Percentiles rank a stretch among this genome's conserved stretches.
phyloP scores from a whole-genome alignment of 176 grass and related monocot species.

The Oryza nivara region DNA sequence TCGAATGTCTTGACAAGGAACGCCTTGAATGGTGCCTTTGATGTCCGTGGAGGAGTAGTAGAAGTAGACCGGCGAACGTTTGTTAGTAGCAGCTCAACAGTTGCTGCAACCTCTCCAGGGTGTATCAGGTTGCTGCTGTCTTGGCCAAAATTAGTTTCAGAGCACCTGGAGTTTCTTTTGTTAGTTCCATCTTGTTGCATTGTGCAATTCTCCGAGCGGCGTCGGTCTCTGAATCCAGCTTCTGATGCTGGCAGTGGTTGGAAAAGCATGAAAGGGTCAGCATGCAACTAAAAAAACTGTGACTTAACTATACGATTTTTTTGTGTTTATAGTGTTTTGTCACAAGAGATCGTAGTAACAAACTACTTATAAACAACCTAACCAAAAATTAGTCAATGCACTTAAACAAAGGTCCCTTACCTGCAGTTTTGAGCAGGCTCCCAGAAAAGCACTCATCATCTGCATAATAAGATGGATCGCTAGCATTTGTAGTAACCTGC shows the following conservation, averaged over 20 bases:
- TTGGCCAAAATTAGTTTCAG: constrained; percentile 22
- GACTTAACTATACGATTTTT: not conserved
- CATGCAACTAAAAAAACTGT: not conserved
- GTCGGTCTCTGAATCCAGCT: not conserved
- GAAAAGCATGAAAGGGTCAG: not conserved
- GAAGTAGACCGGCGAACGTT: constrained; percentile 5
- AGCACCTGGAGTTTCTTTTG: constrained; percentile 18
- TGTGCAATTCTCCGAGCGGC: not conserved
- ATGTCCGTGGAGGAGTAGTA: not conserved
- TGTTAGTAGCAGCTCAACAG: constrained; percentile 70
- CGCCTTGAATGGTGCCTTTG: constrained; percentile 26
- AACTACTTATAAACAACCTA: not conserved
- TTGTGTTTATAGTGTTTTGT: not conserved
- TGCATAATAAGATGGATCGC: constrained; percentile 35
- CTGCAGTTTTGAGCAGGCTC: constrained; percentile 40
- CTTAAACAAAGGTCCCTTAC: constrained; percentile 29
- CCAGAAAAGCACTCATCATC: constrained; percentile 42
- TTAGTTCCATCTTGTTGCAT: not conserved
- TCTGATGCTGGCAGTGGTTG: constrained; percentile 39
- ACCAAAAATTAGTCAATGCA: not conserved
- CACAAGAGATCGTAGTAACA: not conserved
- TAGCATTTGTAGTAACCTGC: constrained; percentile 54
- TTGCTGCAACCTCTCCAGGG: constrained; percentile 35
- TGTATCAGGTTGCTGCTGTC: constrained; percentile 25
- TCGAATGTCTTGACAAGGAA: constrained; percentile 54